Percentiles rank a stretch among this genome's conserved stretches.
Conservation (phyloP, 192 early-diverging fungal genomes). For the Physocladia obscura region DNA sequence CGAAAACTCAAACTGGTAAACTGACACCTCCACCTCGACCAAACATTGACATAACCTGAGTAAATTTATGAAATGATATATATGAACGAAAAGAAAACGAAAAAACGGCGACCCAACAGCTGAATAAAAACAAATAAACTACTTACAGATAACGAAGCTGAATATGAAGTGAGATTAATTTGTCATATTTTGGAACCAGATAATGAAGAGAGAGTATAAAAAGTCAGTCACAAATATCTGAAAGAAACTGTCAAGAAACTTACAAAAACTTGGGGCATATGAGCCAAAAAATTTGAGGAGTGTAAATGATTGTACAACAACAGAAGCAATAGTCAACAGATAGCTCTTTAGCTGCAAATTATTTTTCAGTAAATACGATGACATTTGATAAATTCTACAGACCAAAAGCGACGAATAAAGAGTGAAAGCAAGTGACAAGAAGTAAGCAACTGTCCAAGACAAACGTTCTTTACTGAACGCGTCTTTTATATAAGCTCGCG, state of each 20-base stretch:
- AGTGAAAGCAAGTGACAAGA: slow-evolving; percentile 80
- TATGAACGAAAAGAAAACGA: neutral
- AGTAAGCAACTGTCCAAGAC: slow-evolving; percentile 76
- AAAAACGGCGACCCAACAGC: too few relatives aligned
- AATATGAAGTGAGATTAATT: neutral
- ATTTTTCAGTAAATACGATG: neutral
- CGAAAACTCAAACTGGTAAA: slow-evolving; percentile 1
- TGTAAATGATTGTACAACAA: slow-evolving; percentile 75
- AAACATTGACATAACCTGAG: slow-evolving; percentile 27
- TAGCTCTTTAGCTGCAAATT: slow-evolving; percentile 54
- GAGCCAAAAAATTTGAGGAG: slow-evolving; percentile 82
- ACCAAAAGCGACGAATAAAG: slow-evolving; percentile 81
- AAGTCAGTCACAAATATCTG: neutral
- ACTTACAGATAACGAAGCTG: slow-evolving; percentile 7
- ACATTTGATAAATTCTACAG: neutral
- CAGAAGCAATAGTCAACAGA: slow-evolving; percentile 75
- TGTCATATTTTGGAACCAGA: neutral
- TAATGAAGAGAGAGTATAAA: neutral
- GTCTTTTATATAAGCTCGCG: slow-evolving; percentile 75
- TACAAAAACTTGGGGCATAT: slow-evolving; percentile 69
- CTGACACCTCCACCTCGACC: slow-evolving; percentile 5
- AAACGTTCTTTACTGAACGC: slow-evolving; percentile 75
- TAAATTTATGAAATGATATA: too few relatives aligned
- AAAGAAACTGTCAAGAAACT: too few relatives aligned
- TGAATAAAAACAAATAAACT: neutral